Percentiles rank a stretch among this genome's conserved stretches.
Evolutionary conservation across 176 grass and related monocot genomes (phyloP).

Genomic region (Guadua angustifolia): DNA sequence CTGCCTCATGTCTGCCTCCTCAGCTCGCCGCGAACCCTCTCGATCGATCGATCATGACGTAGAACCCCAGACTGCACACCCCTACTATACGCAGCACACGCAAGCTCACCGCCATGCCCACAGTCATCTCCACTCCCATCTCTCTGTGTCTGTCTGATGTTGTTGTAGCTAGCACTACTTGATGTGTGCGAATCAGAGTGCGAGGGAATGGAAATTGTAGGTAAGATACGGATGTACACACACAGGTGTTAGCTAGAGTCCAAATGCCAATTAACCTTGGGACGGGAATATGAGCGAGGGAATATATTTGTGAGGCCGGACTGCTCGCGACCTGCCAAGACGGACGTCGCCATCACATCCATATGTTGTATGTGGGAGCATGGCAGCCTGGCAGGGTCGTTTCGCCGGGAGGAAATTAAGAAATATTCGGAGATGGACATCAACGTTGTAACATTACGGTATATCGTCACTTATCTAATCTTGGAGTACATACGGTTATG

Average conservation of each 20-base stretch:
- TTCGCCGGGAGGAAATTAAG: too few relatives aligned
- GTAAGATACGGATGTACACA: not conserved
- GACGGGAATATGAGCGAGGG: too few relatives aligned
- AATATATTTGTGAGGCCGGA: not conserved
- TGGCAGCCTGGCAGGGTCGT: too few relatives aligned
- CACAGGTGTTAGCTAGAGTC: not conserved
- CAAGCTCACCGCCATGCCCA: conserved; percentile 21
- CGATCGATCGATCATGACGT: too few relatives aligned
- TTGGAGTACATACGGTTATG: too few relatives aligned
- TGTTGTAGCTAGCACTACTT: not conserved
- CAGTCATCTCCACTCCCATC: not conserved
- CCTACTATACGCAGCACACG: conserved; percentile 46
- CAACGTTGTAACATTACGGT: too few relatives aligned
- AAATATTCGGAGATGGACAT: too few relatives aligned
- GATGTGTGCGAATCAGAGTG: not conserved
- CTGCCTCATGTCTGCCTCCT: too few relatives aligned
- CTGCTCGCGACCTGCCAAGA: not conserved
- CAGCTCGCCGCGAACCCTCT: too few relatives aligned
- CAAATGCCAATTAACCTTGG: conserved; percentile 1
- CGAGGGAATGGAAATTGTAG: not conserved
- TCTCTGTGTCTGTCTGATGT: not conserved
- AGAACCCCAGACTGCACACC: conserved; percentile 43
- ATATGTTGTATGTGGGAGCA: not conserved
- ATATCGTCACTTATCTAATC: too few relatives aligned
- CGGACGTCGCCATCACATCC: not conserved